Conservation (phyloP, 2,329 filamentous ascomycete genomes). For the Teratosphaeria viscida region DNA sequence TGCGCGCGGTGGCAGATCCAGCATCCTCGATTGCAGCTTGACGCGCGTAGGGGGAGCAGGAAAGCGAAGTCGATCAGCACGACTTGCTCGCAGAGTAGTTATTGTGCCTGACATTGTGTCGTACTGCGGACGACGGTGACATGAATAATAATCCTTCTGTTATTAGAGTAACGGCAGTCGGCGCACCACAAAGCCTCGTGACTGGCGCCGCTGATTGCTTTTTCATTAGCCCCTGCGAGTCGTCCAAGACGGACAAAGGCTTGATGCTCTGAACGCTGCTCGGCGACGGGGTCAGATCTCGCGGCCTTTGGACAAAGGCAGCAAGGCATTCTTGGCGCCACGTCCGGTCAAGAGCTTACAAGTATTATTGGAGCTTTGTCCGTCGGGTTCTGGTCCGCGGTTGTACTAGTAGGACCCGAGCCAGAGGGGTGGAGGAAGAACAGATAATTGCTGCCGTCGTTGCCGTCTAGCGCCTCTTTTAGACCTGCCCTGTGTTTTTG, state of each 20-base stretch:
- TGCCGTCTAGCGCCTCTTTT: not conserved
- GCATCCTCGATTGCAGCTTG: not conserved
- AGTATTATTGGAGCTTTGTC: not conserved
- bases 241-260: not conserved
- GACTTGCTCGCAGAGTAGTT: not conserved
- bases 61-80: not conserved
- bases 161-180: not conserved
- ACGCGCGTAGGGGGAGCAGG: not conserved
- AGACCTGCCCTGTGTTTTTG: not conserved
- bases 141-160: not conserved
- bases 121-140: not conserved
- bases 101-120: not conserved
- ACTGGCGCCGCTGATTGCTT: not conserved
- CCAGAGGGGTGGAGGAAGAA: not conserved
- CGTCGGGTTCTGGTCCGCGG: not conserved
- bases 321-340: not conserved
- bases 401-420: not conserved
- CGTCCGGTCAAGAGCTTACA: not conserved
- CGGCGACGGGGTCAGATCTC: not conserved
- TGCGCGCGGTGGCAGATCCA: not conserved
- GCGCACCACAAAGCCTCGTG: not conserved
- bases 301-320: not conserved
- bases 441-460: not conserved
- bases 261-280: not conserved
- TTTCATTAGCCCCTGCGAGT: not conserved